Evolutionary conservation across 2,329 filamentous ascomycete genomes (phyloP).

Genomic region (Penicillium nordicum): DNA sequence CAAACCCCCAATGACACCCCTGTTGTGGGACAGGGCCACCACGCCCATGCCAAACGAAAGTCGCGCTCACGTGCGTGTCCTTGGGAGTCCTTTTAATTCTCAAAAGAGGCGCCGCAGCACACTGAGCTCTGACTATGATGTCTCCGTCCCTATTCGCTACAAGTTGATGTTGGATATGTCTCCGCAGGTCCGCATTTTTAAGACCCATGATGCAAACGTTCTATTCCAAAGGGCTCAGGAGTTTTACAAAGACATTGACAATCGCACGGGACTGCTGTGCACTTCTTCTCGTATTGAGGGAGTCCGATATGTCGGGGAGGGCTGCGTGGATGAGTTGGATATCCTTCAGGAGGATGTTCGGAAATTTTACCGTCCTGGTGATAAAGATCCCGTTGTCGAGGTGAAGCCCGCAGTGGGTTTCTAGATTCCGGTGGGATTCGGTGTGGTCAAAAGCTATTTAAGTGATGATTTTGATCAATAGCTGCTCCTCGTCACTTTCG

Average conservation of each 20-base stretch:
- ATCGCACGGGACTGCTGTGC: slow-evolving; percentile 10
- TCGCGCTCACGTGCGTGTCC: background rate
- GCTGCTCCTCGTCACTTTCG: background rate
- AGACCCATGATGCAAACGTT: slow-evolving; percentile 9
- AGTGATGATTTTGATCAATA: background rate
- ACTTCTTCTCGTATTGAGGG: slow-evolving; percentile 1
- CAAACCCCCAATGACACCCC: background rate
- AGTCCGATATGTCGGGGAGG: slow-evolving; percentile 20
- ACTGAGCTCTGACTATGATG: background rate
- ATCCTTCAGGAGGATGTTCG: slow-evolving; percentile 18
- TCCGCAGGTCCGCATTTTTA: slow-evolving; percentile 14
- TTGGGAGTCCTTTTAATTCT: background rate
- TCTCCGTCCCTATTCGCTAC: slow-evolving; percentile 6
- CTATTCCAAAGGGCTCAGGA: slow-evolving; percentile 21
- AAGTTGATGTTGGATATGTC: slow-evolving; percentile 17
- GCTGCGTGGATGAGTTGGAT: slow-evolving; percentile 20
- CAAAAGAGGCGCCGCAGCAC: background rate
- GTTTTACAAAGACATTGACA: slow-evolving; percentile 17
- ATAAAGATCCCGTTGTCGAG: background rate
- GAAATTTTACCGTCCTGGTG: background rate
- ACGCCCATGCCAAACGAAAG: too few species aligned
- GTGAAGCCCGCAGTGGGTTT: background rate
- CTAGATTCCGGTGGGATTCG: background rate
- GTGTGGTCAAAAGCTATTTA: background rate
- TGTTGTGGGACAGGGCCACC: rapidly evolving